Conservation (phyloP, 805 yeast genomes). For the Spathaspora sp. region DNA sequence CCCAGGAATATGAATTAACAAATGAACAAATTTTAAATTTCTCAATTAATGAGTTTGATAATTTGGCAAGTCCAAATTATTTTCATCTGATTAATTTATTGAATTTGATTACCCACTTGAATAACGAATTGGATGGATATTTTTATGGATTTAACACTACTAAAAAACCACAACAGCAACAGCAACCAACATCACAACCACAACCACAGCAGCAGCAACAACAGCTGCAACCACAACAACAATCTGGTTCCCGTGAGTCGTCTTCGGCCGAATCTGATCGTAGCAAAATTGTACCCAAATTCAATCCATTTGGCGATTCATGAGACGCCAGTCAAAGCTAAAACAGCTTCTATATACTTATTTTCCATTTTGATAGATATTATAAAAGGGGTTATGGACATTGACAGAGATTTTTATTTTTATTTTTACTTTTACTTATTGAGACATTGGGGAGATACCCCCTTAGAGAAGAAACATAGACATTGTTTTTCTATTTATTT, state of each 20-base stretch:
- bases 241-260: too few species aligned
- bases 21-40: slow-evolving; percentile 41
- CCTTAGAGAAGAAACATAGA: neutral
- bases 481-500: neutral
- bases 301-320: slow-evolving; percentile 23
- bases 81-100: slow-evolving; percentile 50
- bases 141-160: slow-evolving; percentile 36
- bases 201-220: neutral
- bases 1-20: slow-evolving; percentile 36
- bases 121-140: slow-evolving; percentile 37
- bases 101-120: slow-evolving; percentile 44
- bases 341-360: neutral
- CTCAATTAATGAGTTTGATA: slow-evolving; percentile 40
- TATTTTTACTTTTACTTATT: neutral
- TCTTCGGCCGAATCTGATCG: slow-evolving; percentile 3
- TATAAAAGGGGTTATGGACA: neutral
- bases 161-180: neutral
- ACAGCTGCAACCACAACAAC: neutral
- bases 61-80: slow-evolving; percentile 40
- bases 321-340: neutral
- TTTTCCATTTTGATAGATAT: neutral
- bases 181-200: neutral
- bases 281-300: slow-evolving; percentile 17
- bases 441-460: neutral
- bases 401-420: neutral